These are phyloP conservation scores for Aspergillus tamarii DNA, from an alignment of 2,329 filamentous ascomycete genomes.

Conservation along the genomic window DNA sequence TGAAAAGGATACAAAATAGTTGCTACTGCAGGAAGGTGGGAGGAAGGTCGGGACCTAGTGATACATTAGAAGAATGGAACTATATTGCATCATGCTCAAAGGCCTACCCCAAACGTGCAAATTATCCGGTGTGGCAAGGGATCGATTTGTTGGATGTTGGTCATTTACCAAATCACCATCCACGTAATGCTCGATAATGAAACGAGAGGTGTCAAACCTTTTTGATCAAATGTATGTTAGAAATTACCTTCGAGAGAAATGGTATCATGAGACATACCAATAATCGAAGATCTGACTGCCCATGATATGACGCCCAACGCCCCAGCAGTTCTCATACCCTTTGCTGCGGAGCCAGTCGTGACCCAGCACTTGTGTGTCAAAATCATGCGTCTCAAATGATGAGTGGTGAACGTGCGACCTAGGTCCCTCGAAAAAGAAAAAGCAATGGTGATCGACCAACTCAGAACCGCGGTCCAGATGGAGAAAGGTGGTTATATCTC, in stretches of 20 bases:
- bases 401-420: conserved; percentile 66
- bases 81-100: too few species aligned
- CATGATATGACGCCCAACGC: conserved; percentile 69
- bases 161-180: conserved; percentile 69
- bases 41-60: too few species aligned
- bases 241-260: neutral
- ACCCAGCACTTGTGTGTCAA: conserved; percentile 69
- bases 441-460: conserved; percentile 59
- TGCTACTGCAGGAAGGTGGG: too few species aligned
- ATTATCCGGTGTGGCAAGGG: conserved; percentile 13
- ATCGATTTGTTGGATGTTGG: conserved; percentile 49
- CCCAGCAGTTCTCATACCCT: conserved; percentile 69
- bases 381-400: conserved; percentile 71
- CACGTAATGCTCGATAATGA: conserved; percentile 72
- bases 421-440: conserved; percentile 48
- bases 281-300: conserved; percentile 75
- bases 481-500: conserved; percentile 53
- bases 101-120: conserved; percentile 12
- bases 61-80: too few species aligned
- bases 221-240: neutral
- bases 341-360: conserved; percentile 69
- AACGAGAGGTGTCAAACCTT: conserved; percentile 56
- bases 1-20: too few species aligned
- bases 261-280: conserved; percentile 53
- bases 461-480: conserved; percentile 58